Base-by-base conservation (phyloP, 257 asterid species). In the Rauvolfia tetraphylla region DNA sequence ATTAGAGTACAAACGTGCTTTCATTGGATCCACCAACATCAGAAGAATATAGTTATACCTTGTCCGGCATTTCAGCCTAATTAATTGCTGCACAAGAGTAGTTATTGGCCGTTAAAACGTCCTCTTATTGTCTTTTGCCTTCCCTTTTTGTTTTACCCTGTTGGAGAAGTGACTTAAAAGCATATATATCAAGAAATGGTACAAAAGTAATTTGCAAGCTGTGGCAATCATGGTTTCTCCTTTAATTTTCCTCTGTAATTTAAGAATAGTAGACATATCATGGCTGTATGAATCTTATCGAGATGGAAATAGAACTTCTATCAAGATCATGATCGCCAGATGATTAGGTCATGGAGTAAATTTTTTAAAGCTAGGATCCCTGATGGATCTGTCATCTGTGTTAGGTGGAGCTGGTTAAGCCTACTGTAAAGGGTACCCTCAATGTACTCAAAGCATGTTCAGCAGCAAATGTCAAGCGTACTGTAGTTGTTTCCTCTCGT, bases 401-500 rank as follows among this genome's bases (percentile, higher is more conserved):
- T 86, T 88, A 91, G 97, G 95, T 88, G 54, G 96, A 93, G 49
- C 49, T 93, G 80, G 89, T 93, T 75, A 88, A 81, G 68, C 98
- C 97, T 56, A 96, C 96, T 51, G 78, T 89, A 29, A 78, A 81
- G 22, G 96, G 96, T 63, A 92, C 96, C 22, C 87, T 84, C 29
- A 92, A 93, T 79, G 91, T 92, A 67, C 94, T 93, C 38, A 91
- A 79, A 86, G 97, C 97, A 54, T 88, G 96, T 78, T 78, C 90
- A 22, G 93, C 87, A 73, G 88, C 85, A 33, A 89, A 88, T 67
- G 84, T 92, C 31, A 75, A 76, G 73, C 91, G 94, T 23, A 87
- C 85, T 69, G 96, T 92, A 15, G 54, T 83, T 59, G 96, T 93
- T 27, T 93, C 97, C 62, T 93, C 98, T 7, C 69, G 12, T 34